Percentiles rank a stretch among this genome's conserved stretches.
These are phyloP conservation scores for Tripterygium wilfordii DNA, from an alignment of 177 flowering plant genomes.

Conservation along the genomic window DNA sequence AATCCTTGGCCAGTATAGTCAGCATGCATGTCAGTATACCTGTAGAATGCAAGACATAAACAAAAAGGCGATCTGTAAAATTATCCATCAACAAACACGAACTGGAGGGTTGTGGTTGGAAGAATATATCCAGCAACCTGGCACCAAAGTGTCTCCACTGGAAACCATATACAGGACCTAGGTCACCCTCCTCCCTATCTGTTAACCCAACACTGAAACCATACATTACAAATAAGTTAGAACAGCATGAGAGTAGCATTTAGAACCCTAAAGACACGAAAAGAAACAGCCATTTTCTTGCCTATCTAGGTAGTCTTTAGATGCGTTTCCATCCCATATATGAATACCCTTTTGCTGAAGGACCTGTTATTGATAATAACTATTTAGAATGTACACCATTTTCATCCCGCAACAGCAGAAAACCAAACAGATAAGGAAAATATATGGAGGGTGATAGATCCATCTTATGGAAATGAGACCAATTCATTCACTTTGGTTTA, in stretches of 20 bases:
- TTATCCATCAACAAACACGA: too few species aligned
- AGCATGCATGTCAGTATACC: constrained; percentile 92
- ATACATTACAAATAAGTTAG: too few species aligned
- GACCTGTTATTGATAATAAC: constrained; percentile 51
- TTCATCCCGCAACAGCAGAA: too few species aligned
- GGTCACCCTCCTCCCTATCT: constrained; percentile 90
- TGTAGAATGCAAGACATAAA: constrained; percentile 20
- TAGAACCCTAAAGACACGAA: constrained; percentile 1
- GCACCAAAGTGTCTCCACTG: constrained; percentile 99
- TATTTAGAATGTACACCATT: too few species aligned
- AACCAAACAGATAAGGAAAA: too few species aligned
- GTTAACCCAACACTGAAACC: constrained; percentile 68
- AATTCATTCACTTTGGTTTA: too few species aligned
- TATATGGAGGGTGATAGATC: too few species aligned
- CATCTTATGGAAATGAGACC: too few species aligned
- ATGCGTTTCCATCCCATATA: constrained; percentile 92
- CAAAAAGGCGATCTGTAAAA: neutral
- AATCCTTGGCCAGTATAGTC: constrained; percentile 94
- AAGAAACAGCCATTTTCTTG: constrained; percentile 8
- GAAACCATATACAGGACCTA: constrained; percentile 95
- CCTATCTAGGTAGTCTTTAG: constrained; percentile 82
- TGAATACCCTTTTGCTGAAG: constrained; percentile 80
- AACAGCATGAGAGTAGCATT: too few species aligned
- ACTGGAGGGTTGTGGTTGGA: too few species aligned
- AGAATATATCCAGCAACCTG: constrained; percentile 53